Evolutionary conservation across 208 protist genomes (phyloP), one percentile per base, ranked within the genome.

Genomic region (Acanthamoeba healyi): DNA sequence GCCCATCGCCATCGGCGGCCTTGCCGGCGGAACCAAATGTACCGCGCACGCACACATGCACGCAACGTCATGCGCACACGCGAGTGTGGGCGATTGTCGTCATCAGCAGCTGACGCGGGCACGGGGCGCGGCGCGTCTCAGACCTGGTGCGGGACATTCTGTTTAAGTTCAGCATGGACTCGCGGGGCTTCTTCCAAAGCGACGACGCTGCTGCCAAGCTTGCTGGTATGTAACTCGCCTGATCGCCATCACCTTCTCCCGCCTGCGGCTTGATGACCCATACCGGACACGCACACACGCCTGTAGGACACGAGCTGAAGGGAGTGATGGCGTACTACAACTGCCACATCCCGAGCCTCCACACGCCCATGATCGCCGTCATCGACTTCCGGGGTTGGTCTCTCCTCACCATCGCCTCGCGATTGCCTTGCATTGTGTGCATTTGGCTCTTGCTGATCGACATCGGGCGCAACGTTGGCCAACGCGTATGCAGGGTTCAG

Each of bases 1-100:
- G 54, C 82, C 82, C 3, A n/a, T 90, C 36, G 54, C 6, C 38
- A 70, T 90, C 38, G 82, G 82, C 34, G 82, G 82, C 46, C 32
- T 72, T 46, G 82, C 82, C 26, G 82, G 82, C 26, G 82, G 82
- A 32, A 70, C 49, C 82, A 90, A 90, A 36, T 84, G 82, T 90
- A 44, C 19, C 42, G 54, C 26, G 4, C 54, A 63, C 40, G 12
- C 54, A 49, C 44, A n/a, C 74, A 22, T 22, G n/a, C 36, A 44
- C 65, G 36, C 36, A 19, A n/a, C 56, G 19, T 15, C 36, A 1
- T n/a, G n/a, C 14, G 3, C 36, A 77, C 65, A 44, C 65, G 15
- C 34, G 56, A 63, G 24, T 63, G 56, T 24, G 15, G 19, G 15
- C 24, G 15, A 63, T n/a, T 15, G 15, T 63, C 24, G 56, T 15